A percentile compares a stretch with the other conserved stretches of the same genome.
Conservation (phyloP, 129 eudicot genomes). For the Escallonia rubra region DNA sequence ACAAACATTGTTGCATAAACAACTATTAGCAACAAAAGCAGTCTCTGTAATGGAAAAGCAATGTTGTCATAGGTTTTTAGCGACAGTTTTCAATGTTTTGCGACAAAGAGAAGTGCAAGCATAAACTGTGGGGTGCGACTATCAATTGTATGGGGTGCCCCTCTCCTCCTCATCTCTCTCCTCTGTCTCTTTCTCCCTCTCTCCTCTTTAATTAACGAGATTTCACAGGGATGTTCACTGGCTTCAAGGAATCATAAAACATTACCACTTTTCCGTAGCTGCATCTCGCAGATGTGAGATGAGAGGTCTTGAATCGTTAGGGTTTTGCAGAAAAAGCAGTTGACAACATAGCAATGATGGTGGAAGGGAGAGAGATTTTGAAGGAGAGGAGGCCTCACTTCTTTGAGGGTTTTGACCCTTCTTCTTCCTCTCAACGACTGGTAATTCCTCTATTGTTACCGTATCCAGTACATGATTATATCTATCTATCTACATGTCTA, state of each 20-base stretch:
- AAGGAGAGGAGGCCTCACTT: slow-evolving; percentile 50
- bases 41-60: no score
- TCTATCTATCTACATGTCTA: slow-evolving; percentile 5
- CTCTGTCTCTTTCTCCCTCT: slow-evolving; percentile 16
- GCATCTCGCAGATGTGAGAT: slow-evolving; percentile 10
- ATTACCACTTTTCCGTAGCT: not conserved
- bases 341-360: slow-evolving; percentile 1
- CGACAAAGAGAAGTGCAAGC: no score
- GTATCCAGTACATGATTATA: not conserved
- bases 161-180: no score
- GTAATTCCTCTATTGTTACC: slow-evolving; percentile 20
- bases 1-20: no score
- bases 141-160: not conserved
- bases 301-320: slow-evolving; percentile 9
- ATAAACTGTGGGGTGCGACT: no score
- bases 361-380: slow-evolving; percentile 29
- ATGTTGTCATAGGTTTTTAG: no score
- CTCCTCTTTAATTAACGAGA: slow-evolving; percentile 10
- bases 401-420: slow-evolving; percentile 59
- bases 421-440: slow-evolving; percentile 50
- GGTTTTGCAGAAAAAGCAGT: slow-evolving; percentile 32
- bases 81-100: no score
- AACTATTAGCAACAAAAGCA: no score
- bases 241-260: not conserved
- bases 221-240: slow-evolving; percentile 8